Conservation (phyloP, 441 rosid genomes). For the Gossypium davidsonii region DNA sequence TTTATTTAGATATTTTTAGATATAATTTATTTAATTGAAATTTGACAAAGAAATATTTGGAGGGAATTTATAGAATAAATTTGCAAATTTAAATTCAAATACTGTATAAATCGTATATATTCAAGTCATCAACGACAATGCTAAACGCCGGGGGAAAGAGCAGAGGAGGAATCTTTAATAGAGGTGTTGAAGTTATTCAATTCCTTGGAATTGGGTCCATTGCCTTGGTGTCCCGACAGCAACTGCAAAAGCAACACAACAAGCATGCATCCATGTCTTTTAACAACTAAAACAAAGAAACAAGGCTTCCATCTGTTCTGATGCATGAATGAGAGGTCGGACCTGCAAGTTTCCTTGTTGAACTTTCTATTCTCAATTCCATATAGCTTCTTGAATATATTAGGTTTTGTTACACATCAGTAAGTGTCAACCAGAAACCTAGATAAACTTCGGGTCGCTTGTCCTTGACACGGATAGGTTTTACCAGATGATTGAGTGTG, state of each 20-base stretch:
- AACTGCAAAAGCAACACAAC: constrained; percentile 27
- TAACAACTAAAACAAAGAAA: neutral
- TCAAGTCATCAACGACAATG: too few species aligned
- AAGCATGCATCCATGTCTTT: neutral
- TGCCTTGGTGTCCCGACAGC: constrained; percentile 59
- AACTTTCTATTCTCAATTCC: constrained; percentile 56
- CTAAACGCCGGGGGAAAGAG: too few species aligned
- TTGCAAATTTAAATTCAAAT: too few species aligned
- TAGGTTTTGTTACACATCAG: constrained; percentile 8
- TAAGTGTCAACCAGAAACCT: too few species aligned
- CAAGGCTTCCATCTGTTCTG: neutral
- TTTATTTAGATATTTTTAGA: too few species aligned
- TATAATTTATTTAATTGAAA: too few species aligned
- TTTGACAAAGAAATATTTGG: too few species aligned
- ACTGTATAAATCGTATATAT: too few species aligned
- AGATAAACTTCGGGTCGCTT: too few species aligned
- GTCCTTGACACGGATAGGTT: too few species aligned
- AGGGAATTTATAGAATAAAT: too few species aligned
- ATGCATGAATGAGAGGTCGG: neutral
- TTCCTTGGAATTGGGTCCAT: constrained; percentile 51
- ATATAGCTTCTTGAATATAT: constrained; percentile 43
- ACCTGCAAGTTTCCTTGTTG: constrained; percentile 69
- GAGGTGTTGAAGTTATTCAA: constrained; percentile 45
- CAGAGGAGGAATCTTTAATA: constrained; percentile 26
- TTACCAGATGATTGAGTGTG: too few species aligned